Conservation (phyloP, 768 basidiomycete species). For the Plicaturopsis crispa region DNA sequence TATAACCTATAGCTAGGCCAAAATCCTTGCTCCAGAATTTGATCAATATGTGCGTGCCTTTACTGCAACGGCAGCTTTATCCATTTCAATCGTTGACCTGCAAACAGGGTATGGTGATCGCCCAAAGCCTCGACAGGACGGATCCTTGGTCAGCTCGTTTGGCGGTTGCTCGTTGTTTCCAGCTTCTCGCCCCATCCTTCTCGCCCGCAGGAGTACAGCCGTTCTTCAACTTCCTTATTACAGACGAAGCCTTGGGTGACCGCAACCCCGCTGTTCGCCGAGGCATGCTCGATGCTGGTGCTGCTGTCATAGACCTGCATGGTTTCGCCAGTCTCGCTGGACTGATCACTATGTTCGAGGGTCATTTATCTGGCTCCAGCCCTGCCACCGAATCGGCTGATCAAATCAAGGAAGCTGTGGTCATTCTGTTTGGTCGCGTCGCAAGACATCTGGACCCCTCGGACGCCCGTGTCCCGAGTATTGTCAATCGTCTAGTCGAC, state of each 20-base stretch:
- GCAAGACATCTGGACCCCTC: slow-evolving; percentile 78
- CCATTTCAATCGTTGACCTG: slow-evolving; percentile 2
- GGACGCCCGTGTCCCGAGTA: slow-evolving; percentile 70
- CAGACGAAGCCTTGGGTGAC: slow-evolving; percentile 86
- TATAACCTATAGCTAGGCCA: slow-evolving; percentile 45
- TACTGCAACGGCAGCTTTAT: too few species aligned
- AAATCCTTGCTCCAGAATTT: slow-evolving; percentile 83
- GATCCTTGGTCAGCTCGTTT: slow-evolving; percentile 87
- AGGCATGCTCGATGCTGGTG: slow-evolving; percentile 84
- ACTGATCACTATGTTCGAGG: slow-evolving; percentile 79
- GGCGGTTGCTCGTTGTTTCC: slow-evolving; percentile 64
- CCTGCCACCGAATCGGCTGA: slow-evolving; percentile 69
- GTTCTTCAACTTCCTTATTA: slow-evolving; percentile 83
- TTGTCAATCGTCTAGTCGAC: slow-evolving; percentile 81
- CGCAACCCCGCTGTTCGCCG: slow-evolving; percentile 71
- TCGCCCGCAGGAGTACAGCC: slow-evolving; percentile 48
- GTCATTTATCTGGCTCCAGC: slow-evolving; percentile 47
- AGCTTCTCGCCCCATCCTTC: slow-evolving; percentile 60
- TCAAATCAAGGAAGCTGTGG: slow-evolving; percentile 88
- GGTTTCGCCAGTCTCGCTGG: slow-evolving; percentile 64
- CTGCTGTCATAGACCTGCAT: slow-evolving; percentile 73
- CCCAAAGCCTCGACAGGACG: slow-evolving; percentile 72
- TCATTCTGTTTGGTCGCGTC: slow-evolving; percentile 89
- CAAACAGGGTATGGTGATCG: slow-evolving; percentile 84
- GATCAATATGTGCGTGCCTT: slow-evolving; percentile 74